A percentile compares a stretch with the other conserved stretches of the same genome.
These are phyloP conservation scores for Elsinoe perseae DNA, from an alignment of 2,329 filamentous ascomycete genomes.

Conservation along the genomic window DNA sequence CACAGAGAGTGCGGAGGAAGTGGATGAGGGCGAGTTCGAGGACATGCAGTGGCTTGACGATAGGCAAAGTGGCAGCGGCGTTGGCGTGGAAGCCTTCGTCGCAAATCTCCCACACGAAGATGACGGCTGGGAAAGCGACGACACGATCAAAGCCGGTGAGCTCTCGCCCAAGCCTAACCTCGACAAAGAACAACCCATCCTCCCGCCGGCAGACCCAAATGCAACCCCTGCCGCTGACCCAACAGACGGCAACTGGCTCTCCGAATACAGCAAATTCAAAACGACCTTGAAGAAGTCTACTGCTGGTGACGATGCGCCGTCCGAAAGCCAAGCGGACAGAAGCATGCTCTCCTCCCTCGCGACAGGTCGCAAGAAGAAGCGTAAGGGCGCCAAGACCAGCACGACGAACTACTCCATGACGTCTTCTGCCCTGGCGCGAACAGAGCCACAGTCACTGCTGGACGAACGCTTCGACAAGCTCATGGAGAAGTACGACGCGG, in stretches of 20 bases:
- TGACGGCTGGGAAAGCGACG: conserved; percentile 91
- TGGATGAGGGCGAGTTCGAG: conserved; percentile 75
- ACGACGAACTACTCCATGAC: conserved; percentile 88
- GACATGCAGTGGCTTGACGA: conserved; percentile 41
- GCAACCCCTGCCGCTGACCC: conserved; percentile 30
- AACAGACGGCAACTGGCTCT: conserved; percentile 72
- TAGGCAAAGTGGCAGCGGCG: conserved; percentile 24
- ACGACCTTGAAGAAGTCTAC: conserved; percentile 39
- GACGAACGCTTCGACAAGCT: conserved; percentile 88
- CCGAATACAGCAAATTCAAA: conserved; percentile 92
- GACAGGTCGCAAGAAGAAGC: conserved; percentile 81
- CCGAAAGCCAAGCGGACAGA: conserved; percentile 61
- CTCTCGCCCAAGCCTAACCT: conserved; percentile 24
- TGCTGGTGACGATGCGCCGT: conserved; percentile 38
- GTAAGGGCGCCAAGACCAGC: conserved; percentile 86
- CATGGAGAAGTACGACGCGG: conserved; percentile 68
- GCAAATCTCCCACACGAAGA: conserved; percentile 48
- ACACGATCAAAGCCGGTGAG: conserved; percentile 61
- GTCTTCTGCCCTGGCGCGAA: conserved; percentile 76
- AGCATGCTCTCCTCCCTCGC: conserved; percentile 63
- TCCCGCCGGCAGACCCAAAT: conserved; percentile 28
- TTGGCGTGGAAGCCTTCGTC: conserved; percentile 19
- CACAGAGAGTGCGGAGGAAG: conserved; percentile 60
- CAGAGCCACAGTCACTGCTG: conserved; percentile 74
- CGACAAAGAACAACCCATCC: conserved; percentile 41